Evolutionary conservation across 129 eudicot genomes (phyloP).

Genomic region (Daucus carota): DNA sequence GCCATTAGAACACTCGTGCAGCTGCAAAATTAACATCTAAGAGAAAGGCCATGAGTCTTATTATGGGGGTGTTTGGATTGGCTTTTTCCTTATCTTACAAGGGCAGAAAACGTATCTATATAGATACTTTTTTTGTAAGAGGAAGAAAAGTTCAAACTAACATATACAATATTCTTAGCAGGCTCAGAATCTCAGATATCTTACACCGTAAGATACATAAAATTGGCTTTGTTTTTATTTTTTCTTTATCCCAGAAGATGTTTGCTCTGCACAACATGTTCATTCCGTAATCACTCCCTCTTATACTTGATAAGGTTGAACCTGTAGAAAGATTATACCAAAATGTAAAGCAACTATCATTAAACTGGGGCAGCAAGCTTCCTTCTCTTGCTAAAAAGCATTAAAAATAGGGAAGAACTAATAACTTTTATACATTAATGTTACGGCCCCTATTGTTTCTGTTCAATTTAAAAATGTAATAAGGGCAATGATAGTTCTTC

Average conservation of each 20-base stretch:
- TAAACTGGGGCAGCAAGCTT: background rate
- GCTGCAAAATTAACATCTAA: background rate
- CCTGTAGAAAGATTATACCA: background rate
- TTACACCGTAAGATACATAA: background rate
- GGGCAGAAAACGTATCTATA: no score
- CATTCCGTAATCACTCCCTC: no score
- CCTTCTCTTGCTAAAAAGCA: background rate
- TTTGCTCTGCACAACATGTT: background rate
- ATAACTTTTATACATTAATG: background rate
- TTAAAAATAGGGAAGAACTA: background rate
- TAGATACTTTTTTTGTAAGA: no score
- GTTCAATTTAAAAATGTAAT: background rate
- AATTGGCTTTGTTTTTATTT: background rate
- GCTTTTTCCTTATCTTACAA: no score
- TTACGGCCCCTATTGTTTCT: background rate
- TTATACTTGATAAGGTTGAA: background rate
- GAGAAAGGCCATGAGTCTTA: background rate
- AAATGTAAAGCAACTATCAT: background rate
- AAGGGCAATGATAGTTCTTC: background rate
- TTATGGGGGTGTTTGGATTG: no score
- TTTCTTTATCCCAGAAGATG: background rate
- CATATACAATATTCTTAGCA: background rate
- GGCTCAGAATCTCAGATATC: background rate
- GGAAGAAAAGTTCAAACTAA: no score
- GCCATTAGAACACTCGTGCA: background rate